Evolutionary conservation across 768 basidiomycete genomes (phyloP).

Genomic region (Hygrocybe coccinea): DNA sequence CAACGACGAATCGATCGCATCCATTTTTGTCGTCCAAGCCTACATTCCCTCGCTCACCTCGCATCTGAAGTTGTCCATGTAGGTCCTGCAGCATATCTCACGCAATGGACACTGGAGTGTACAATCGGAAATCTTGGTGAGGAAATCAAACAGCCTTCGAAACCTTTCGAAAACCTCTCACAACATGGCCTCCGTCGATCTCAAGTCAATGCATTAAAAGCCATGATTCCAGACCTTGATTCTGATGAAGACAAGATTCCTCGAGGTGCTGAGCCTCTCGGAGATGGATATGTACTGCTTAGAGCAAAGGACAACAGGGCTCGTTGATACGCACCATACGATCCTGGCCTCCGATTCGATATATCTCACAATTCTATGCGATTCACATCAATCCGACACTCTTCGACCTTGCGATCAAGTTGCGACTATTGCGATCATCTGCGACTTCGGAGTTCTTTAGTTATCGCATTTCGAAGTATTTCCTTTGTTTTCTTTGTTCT

Average conservation of each 20-base stretch:
- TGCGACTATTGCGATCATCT: too few species aligned
- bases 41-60: constrained; percentile 9
- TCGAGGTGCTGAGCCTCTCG: constrained; percentile 6
- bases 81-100: background rate
- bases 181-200: constrained; percentile 4
- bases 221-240: constrained; percentile 5
- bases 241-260: constrained; percentile 11
- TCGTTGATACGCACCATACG: too few species aligned
- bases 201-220: constrained; percentile 5
- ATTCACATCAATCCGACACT: too few species aligned
- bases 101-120: constrained; percentile 9
- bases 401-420: too few species aligned
- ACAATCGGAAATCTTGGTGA: constrained; percentile 8
- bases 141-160: constrained; percentile 7
- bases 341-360: too few species aligned
- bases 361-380: too few species aligned
- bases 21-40: constrained; percentile 8
- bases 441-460: too few species aligned
- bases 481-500: too few species aligned
- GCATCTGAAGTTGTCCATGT: constrained; percentile 5
- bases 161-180: constrained; percentile 8
- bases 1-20: constrained; percentile 2
- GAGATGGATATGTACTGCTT: constrained; percentile 5
- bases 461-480: too few species aligned
- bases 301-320: too few species aligned